These are phyloP conservation scores for Aaosphaeria arxii DNA, from an alignment of 2,329 filamentous ascomycete species.

Conservation along the genomic window DNA sequence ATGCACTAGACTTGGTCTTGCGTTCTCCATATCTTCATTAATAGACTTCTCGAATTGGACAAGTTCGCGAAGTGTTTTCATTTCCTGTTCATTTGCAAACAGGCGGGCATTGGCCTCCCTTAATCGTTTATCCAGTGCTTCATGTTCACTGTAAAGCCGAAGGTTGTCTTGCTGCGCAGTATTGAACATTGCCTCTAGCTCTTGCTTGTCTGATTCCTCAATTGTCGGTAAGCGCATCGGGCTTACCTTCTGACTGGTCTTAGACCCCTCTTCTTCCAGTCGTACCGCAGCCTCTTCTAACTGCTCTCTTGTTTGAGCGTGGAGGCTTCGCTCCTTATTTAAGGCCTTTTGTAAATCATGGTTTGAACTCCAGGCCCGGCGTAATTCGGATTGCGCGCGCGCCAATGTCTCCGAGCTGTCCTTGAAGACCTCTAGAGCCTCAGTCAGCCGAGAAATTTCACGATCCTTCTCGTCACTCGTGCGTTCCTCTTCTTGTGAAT, in stretches of 20 bases:
- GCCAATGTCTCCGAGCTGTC: slow-evolving; percentile 19
- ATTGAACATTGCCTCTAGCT: slow-evolving; percentile 35
- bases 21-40: slow-evolving; percentile 25
- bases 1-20: slow-evolving; percentile 30
- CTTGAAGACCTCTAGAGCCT: slow-evolving; percentile 18
- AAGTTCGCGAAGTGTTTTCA: slow-evolving; percentile 20
- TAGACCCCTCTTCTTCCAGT: slow-evolving; percentile 14
- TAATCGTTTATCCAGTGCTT: slow-evolving; percentile 26
- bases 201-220: slow-evolving; percentile 29
- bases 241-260: slow-evolving; percentile 9
- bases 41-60: slow-evolving; percentile 22
- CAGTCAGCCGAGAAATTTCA: slow-evolving; percentile 25
- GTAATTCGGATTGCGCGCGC: slow-evolving; percentile 26
- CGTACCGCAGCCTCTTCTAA: slow-evolving; percentile 18
- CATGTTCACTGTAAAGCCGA: slow-evolving; percentile 25
- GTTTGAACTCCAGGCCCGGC: slow-evolving; percentile 29
- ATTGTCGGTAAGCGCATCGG: slow-evolving; percentile 27
- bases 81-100: slow-evolving; percentile 22
- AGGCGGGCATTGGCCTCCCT: slow-evolving; percentile 25
- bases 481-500: slow-evolving; percentile 14
- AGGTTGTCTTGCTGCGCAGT: slow-evolving; percentile 32
- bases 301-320: slow-evolving; percentile 22
- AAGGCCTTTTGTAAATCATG: slow-evolving; percentile 25
- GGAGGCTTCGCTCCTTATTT: slow-evolving; percentile 23
- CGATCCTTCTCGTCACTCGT: slow-evolving; percentile 20